These are phyloP conservation scores for Allium cepa DNA, from an alignment of 106 monocot genomes.

Conservation along the genomic window DNA sequence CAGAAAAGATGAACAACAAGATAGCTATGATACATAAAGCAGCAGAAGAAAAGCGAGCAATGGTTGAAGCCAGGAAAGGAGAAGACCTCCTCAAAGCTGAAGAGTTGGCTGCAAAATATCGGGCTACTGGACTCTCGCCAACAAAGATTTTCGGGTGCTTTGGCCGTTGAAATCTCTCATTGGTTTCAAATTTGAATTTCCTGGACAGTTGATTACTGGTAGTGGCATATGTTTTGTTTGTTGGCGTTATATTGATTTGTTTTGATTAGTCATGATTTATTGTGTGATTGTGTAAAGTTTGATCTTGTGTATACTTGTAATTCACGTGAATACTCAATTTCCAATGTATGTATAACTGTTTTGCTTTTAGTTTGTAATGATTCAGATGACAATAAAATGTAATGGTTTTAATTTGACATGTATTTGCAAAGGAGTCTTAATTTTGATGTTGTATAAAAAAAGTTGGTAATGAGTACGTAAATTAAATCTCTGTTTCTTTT, in stretches of 20 bases:
- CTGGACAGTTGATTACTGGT: background rate
- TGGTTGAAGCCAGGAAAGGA: conserved; percentile 17
- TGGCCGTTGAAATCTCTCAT: background rate
- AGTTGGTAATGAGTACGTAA: too few relatives aligned
- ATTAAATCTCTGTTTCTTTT: too few relatives aligned
- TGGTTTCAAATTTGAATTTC: background rate
- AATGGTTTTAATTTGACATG: too few relatives aligned
- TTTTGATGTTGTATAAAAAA: too few relatives aligned
- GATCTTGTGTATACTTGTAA: conserved; percentile 19
- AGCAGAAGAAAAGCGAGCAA: conserved; percentile 24
- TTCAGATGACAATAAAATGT: too few relatives aligned
- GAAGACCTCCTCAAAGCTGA: conserved; percentile 19
- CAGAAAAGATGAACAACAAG: conserved; percentile 29
- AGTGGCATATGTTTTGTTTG: conserved; percentile 13
- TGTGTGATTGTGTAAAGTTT: conserved; percentile 26
- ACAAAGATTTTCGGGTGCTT: conserved; percentile 21
- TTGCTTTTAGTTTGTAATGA: too few relatives aligned
- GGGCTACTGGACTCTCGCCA: conserved; percentile 5
- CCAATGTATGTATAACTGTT: too few relatives aligned
- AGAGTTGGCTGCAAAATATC: conserved; percentile 20
- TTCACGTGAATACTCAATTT: conserved; percentile 5
- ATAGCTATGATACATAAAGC: conserved; percentile 15
- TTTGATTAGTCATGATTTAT: background rate
- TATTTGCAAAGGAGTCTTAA: too few relatives aligned
- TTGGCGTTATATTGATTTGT: conserved; percentile 16